Evolutionary conservation across 768 basidiomycete genomes (phyloP), one percentile per base, ranked within the genome.

Genomic region (Leccinum longicurvipes): DNA sequence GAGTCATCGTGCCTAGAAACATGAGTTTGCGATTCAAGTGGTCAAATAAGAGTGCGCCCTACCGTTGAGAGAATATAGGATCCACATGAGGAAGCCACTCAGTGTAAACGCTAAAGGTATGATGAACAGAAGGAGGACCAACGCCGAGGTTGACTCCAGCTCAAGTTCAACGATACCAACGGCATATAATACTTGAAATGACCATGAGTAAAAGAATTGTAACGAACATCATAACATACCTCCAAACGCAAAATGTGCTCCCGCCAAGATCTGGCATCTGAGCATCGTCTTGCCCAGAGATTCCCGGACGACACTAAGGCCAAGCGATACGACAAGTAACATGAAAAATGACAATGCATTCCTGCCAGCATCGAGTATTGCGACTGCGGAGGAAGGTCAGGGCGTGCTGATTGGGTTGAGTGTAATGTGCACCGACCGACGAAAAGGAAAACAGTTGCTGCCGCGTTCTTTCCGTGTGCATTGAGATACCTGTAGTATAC

Each of bases 31-130:
- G 12, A 46, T 29, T 42, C 1, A 23, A 2, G 32, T 36, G 9
- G 12, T 41, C 14, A 10, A 48, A 39, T 17, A 46, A 3, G 27
- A 54, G 23, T 47, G 15, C n/a, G 51, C 71, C 79, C 27, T 59
- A 93, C 93, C 86, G 64, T 93, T 94, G 48, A 97, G 76, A 11
- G 90, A 83, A 69, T 94, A 88, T 75, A 96, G 83, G 50, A 96
- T 98, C 96, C 96, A 98, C 60, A 96, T 79, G 24, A 99, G 80
- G 78, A 98, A 99, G 1, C 87, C 87, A 55, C 93, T 96, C n/a
- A 99, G 79, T 1, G 93, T 94, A 73, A 98, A 89, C 1, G 96
- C 91, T 48, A 99, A 78, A 6, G 97, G 97, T 57, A 98, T 86
- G 59, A 98, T 90, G 68, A 98, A 93, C 62, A 97, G 68, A 58